Base-by-base conservation (phyloP, 257 asterid species). In the Hygrophila difformis region DNA sequence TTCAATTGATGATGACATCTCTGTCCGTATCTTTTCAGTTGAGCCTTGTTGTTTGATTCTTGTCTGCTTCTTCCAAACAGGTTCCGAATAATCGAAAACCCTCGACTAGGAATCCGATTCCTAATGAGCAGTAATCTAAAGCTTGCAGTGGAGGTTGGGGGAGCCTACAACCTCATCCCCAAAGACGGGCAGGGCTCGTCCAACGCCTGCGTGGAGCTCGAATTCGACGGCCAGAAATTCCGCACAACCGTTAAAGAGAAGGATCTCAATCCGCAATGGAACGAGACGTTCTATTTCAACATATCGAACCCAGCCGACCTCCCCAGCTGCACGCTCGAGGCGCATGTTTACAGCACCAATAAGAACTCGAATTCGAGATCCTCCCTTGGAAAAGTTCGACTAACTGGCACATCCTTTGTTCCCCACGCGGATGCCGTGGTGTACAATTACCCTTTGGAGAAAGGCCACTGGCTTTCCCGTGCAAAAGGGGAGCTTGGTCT, bases 151-250 rank as follows among this genome's bases (percentile, higher is more conserved):
- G 89, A 81, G 61, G 93, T 88, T 47, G 81, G 70, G 61, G 61
- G 97, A 17, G 95, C 89, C 44, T 81, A 74, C 74, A 79, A 88
- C 66, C 93, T 88, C 36, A 45, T 79, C 57, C 71, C 93, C 39
- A 84, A 77, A 69, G 94, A 88, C 43, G 95, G 95, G 44, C 74
- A 74, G 39, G 95, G 95, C 22, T 78, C 89, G 16, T 72, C 94
- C 29, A 78, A 56, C 49, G 61, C 89, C 23, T 84, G 66, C 40
- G 95, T 88, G 50, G 97, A 88, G 69, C 88, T 88, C 35, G 66
- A 70, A 12, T 84, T 79, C 31, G 94, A 84, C 49, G 79, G 64
- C 18, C 95, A 81, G 70, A 88, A 71, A 39, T 79, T 70, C n/a
- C 93, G 76, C 21, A 81, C 97, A 43, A 64, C 87, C n/a, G 50